Evolutionary conservation across 2,329 filamentous ascomycete genomes (phyloP).

Genomic region (Nigrograna mackinnonii): DNA sequence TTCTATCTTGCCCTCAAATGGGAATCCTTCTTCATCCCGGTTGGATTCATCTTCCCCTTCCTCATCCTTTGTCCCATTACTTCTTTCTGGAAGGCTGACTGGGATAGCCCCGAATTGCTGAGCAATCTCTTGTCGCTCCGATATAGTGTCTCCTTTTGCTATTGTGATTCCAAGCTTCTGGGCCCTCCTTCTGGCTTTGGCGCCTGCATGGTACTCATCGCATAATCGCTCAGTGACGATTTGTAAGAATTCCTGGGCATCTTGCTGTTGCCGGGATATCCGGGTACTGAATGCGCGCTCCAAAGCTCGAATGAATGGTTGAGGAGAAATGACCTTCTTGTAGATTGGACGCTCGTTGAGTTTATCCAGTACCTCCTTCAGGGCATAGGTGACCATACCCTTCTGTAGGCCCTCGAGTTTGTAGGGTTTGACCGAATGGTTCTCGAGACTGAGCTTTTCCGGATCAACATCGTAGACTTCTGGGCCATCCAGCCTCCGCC

Average conservation of each 20-base stretch:
- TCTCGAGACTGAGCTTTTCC: constrained; percentile 46
- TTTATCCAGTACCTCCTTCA: constrained; percentile 91
- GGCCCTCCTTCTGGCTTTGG: constrained; percentile 68
- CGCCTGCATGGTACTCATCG: constrained; percentile 90
- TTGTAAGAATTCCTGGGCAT: constrained; percentile 96
- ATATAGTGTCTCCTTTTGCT: constrained; percentile 18
- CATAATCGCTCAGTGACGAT: constrained; percentile 88
- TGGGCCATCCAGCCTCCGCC: constrained; percentile 76
- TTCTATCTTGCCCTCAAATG: constrained; percentile 87
- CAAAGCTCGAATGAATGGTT: constrained; percentile 79
- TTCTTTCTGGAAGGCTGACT: constrained; percentile 21
- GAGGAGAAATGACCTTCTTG: constrained; percentile 89
- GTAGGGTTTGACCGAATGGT: constrained; percentile 46
- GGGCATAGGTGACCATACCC: constrained; percentile 79
- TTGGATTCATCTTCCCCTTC: constrained; percentile 15
- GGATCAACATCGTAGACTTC: constrained; percentile 72
- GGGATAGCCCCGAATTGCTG: constrained; percentile 23
- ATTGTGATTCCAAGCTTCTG: constrained; percentile 28
- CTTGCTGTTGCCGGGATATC: constrained; percentile 93
- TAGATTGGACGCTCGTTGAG: constrained; percentile 93
- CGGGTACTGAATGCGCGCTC: constrained; percentile 86
- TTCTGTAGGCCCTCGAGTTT: constrained; percentile 68
- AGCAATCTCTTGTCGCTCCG: constrained; percentile 24
- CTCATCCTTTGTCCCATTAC: constrained; percentile 42
- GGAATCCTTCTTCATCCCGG: constrained; percentile 71